Evolutionary conservation across 768 basidiomycete species (phyloP), one percentile per base, ranked within the genome.

Genomic region (Collybiopsis confluens): DNA sequence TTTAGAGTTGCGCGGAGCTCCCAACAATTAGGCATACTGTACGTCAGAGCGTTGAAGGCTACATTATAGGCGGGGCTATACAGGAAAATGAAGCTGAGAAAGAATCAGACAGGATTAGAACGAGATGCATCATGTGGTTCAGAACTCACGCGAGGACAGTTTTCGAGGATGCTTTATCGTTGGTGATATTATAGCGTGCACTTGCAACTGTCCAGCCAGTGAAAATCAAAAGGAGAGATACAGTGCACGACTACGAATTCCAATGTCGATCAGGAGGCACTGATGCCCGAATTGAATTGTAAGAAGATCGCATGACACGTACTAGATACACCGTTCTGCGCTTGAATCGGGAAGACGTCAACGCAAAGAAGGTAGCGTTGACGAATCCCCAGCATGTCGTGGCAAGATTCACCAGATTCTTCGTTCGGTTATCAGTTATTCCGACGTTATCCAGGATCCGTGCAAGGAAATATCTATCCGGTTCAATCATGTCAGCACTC

Each of bases 401-500:
- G 15, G 73, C 78, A 57, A 82, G 60, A 62, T 82, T 83, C 65
- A 84, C 76, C n/a, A 77, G 62, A 56, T 81, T 82, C 66, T 82
- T 79, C 2, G 73, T 73, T 7, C 67, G 69, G 61, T 80, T 78
- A 54, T 73, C 71, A 54, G 69, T 66, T 35, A 82, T 70, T 36
- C 80, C 81, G 41, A 82, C 73, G 43, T 75, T 77, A 38, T 78
- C 76, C 41, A 83, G 63, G 51, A 83, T 79, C 10, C 68, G 76
- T n/a, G 79, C 72, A 54, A 83, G 67, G 66, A 80, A 79, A 60
- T 80, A 80, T 10, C 78, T 79, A 50, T 36, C 51, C 35, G 13
- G 23, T 56, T 45, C 33, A 40, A 42, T 42, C n/a, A 42, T 7
- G 21, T 23, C n/a, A 27, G 9, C 43, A 11, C 50, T 43, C 20